These are phyloP conservation scores for Polychytrium aggregatum DNA, from an alignment of 192 early-diverging fungal genomes.

Conservation along the genomic window DNA sequence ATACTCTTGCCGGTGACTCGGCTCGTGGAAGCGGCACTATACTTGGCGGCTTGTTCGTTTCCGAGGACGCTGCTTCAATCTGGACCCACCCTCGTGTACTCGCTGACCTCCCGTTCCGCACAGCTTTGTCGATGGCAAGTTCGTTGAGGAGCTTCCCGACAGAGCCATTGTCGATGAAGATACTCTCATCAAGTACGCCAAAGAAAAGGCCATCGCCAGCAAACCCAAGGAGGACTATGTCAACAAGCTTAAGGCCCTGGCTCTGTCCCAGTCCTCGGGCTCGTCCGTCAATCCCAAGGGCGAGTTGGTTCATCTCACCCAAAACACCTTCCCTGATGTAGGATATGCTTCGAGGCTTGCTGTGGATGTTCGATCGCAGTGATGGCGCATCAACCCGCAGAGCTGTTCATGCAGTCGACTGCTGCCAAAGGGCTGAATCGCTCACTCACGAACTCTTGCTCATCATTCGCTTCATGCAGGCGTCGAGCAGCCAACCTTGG, in stretches of 20 bases:
- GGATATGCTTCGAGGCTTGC: too few species aligned
- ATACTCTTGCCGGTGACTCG: neutral
- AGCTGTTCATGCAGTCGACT: neutral
- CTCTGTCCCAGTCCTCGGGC: too few species aligned
- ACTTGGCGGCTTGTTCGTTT: neutral
- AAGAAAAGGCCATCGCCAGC: too few species aligned
- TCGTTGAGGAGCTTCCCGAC: slow-evolving; percentile 17
- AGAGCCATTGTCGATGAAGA: slow-evolving; percentile 9
- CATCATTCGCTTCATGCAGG: slow-evolving; percentile 5
- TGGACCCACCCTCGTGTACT: neutral
- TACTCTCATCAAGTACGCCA: too few species aligned
- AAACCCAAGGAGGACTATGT: too few species aligned
- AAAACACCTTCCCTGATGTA: slow-evolving; percentile 30
- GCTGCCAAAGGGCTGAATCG: neutral
- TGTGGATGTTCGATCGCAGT: too few species aligned
- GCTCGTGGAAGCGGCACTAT: neutral
- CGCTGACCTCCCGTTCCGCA: neutral
- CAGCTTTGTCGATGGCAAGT: slow-evolving; percentile 12
- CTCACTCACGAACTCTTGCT: neutral
- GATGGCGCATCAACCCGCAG: neutral
- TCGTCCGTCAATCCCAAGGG: slow-evolving; percentile 40
- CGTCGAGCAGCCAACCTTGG: slow-evolving; percentile 57
- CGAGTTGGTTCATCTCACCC: slow-evolving; percentile 41
- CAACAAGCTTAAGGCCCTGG: too few species aligned
- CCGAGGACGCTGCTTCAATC: too few species aligned